Percentiles rank a stretch among this genome's conserved stretches.
phyloP scores from a whole-genome alignment of 257 asterid species.

The Solanum chmielewskii region DNA sequence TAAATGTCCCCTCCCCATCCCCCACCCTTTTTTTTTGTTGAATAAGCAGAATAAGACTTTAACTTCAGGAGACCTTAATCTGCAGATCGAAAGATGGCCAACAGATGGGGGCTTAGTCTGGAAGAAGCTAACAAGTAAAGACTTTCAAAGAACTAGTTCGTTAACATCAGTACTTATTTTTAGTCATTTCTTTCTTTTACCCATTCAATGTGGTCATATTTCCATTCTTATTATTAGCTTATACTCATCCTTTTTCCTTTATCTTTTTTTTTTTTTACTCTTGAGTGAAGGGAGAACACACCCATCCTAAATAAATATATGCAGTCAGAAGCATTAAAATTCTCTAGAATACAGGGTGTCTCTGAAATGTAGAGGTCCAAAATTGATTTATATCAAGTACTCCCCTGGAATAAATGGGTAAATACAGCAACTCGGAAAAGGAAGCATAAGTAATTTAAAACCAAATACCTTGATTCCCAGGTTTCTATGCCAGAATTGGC shows the following conservation, averaged over 20 bases:
- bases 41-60: not conserved
- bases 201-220: not conserved
- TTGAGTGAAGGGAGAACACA: not conserved
- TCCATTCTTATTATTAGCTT: not conserved
- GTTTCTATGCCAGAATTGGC: constrained; percentile 93
- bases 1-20: not conserved
- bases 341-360: not conserved
- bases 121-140: not conserved
- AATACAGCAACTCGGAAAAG: not conserved
- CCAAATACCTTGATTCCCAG: constrained; percentile 59
- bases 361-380: not conserved
- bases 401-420: not conserved
- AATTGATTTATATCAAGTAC: not conserved
- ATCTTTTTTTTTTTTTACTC: not conserved
- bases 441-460: not conserved
- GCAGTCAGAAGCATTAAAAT: not conserved
- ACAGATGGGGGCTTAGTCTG: not conserved
- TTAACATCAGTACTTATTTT: not conserved
- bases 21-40: not conserved
- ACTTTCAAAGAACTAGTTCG: not conserved
- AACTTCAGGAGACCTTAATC: not conserved
- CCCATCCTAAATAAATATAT: not conserved
- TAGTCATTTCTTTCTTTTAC: not conserved
- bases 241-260: not conserved
- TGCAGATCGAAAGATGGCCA: not conserved